A percentile compares a stretch with the other conserved stretches of the same genome.
Evolutionary conservation across 2,329 filamentous ascomycete genomes (phyloP).

Genomic region (Microsporum canis): DNA sequence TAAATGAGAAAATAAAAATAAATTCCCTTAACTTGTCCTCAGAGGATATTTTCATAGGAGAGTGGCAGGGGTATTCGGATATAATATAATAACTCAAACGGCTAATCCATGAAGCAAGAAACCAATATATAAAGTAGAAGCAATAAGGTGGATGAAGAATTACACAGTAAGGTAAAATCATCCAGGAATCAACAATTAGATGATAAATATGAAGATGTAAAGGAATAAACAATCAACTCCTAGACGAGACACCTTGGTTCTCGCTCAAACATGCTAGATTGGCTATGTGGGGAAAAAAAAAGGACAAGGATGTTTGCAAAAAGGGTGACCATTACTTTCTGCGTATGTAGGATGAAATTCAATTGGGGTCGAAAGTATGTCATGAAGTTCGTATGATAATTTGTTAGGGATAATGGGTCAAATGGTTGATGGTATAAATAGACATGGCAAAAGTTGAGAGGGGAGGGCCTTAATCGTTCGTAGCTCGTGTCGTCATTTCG

Average conservation of each 20-base stretch:
- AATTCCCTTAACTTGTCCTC: too few species aligned
- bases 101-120: neutral
- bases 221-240: neutral
- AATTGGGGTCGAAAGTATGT: neutral
- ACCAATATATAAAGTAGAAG: neutral
- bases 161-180: neutral
- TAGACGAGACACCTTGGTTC: neutral
- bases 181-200: neutral
- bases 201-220: neutral
- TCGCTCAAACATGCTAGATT: neutral
- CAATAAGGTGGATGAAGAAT: neutral
- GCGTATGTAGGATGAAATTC: too few species aligned
- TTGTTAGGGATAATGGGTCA: neutral
- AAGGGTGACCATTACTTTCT: too few species aligned
- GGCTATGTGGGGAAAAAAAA: neutral
- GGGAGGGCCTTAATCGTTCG: neutral
- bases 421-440: neutral
- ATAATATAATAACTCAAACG: neutral
- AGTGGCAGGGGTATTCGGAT: neutral
- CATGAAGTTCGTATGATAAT: too few species aligned
- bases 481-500: neutral
- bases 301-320: neutral
- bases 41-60: neutral
- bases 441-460: neutral
- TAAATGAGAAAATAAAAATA: too few species aligned